Percentiles rank a stretch among this genome's conserved stretches.
Evolutionary conservation across 108 stramenopile genomes (phyloP).

Genomic region (Cyclotella atomus): DNA sequence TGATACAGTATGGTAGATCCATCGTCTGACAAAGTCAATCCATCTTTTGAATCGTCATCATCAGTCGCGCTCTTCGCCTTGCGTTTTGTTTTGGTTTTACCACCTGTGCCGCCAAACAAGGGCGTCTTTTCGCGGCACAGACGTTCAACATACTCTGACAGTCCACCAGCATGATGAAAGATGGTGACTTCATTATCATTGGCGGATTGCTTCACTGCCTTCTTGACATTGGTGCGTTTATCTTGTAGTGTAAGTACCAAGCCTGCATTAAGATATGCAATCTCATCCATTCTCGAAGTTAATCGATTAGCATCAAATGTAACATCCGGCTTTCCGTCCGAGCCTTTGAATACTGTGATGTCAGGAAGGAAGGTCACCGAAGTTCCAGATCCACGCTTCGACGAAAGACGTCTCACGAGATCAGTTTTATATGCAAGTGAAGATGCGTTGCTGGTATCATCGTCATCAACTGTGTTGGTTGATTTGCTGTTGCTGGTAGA

Average conservation of each 20-base stretch:
- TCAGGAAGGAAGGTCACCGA: slow-evolving; percentile 87
- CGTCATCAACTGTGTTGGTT: slow-evolving; percentile 42
- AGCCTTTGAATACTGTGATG: slow-evolving; percentile 90
- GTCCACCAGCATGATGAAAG: slow-evolving; percentile 89
- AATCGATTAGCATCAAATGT: slow-evolving; percentile 81
- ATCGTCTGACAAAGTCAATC: slow-evolving; percentile 36
- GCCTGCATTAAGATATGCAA: slow-evolving; percentile 92
- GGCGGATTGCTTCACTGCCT: slow-evolving; percentile 21
- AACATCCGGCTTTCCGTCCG: slow-evolving; percentile 73
- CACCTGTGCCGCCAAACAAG: slow-evolving; percentile 55
- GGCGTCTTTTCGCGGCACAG: slow-evolving; percentile 83
- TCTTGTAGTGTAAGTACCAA: slow-evolving; percentile 84
- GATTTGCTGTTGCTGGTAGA: not conserved
- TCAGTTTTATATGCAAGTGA: slow-evolving; percentile 37
- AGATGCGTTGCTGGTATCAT: slow-evolving; percentile 25
- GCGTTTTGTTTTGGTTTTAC: slow-evolving; percentile 12
- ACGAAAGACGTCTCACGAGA: slow-evolving; percentile 48
- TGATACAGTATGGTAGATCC: slow-evolving; percentile 47
- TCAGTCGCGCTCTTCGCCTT: slow-evolving; percentile 39
- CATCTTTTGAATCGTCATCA: slow-evolving; percentile 7
- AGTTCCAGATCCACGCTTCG: slow-evolving; percentile 69
- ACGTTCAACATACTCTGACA: slow-evolving; percentile 84
- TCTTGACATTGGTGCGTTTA: slow-evolving; percentile 54
- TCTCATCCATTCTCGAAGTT: slow-evolving; percentile 83
- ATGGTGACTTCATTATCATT: slow-evolving; percentile 51